phyloP scores from a whole-genome alignment of 1,139 yeast genomes.

The Protomyces inouyei region DNA sequence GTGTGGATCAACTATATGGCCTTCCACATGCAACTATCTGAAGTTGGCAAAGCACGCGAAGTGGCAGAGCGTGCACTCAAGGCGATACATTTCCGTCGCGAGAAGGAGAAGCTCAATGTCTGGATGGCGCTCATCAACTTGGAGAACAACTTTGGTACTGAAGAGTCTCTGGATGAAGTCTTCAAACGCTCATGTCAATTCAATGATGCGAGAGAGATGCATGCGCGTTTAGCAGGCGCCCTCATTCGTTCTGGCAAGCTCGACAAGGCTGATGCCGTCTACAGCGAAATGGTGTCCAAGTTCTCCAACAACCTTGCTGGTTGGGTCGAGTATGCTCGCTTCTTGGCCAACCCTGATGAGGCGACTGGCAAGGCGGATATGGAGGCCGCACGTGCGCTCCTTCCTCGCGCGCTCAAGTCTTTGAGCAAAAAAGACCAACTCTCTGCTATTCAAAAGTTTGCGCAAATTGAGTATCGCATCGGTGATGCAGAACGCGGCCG shows the following conservation, averaged over 20 bases:
- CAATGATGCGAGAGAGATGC: conserved; percentile 61
- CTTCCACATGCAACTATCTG: conserved; percentile 90
- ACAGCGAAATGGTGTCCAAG: conserved; percentile 67
- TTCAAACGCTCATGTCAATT: conserved; percentile 82
- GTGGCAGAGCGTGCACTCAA: conserved; percentile 88
- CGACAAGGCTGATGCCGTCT: conserved; percentile 65
- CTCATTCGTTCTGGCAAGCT: conserved; percentile 35
- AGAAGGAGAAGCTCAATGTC: conserved; percentile 83
- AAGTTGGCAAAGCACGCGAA: conserved; percentile 88
- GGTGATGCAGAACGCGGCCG: conserved; percentile 95
- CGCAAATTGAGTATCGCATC: conserved; percentile 74
- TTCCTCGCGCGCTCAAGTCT: conserved; percentile 66
- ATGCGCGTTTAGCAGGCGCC: conserved; percentile 25
- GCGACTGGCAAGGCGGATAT: conserved; percentile 37
- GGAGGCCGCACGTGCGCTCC: conserved; percentile 62
- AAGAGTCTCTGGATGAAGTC: conserved; percentile 69
- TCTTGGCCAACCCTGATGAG: conserved; percentile 46
- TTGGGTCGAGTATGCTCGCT: conserved; percentile 77
- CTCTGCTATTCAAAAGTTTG: conserved; percentile 79
- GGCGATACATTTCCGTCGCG: conserved; percentile 86
- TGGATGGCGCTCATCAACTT: conserved; percentile 94
- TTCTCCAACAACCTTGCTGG: conserved; percentile 59
- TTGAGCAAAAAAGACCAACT: conserved; percentile 74
- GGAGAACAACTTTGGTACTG: conserved; percentile 88
- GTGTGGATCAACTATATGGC: conserved; percentile 99